A percentile compares a stretch with the other conserved stretches of the same genome.
These are phyloP conservation scores for Candida corydali DNA, from an alignment of 805 yeast genomes.

Conservation along the genomic window DNA sequence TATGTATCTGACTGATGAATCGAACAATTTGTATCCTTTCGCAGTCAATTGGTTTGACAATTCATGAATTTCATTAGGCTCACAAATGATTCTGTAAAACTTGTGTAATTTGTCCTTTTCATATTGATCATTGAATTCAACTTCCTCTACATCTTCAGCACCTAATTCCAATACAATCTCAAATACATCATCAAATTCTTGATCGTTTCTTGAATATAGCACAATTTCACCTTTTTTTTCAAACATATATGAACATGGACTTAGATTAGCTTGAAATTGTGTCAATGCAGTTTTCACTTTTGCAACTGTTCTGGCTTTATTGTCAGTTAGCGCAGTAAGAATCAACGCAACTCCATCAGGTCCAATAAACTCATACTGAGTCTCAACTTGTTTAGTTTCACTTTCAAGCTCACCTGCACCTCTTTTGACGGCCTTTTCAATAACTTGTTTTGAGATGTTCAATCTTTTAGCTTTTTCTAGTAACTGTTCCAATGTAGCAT, in stretches of 20 bases:
- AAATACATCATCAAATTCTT: slow-evolving; percentile 60
- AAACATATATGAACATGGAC: slow-evolving; percentile 78
- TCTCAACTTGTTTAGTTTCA: slow-evolving; percentile 45
- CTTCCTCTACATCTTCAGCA: slow-evolving; percentile 71
- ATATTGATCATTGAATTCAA: slow-evolving; percentile 40
- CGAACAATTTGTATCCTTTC: slow-evolving; percentile 54
- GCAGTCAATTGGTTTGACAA: slow-evolving; percentile 57
- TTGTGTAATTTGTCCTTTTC: slow-evolving; percentile 18
- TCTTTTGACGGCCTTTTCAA: slow-evolving; percentile 83
- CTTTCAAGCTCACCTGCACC: slow-evolving; percentile 66
- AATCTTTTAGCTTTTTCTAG: slow-evolving; percentile 73
- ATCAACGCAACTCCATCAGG: slow-evolving; percentile 89
- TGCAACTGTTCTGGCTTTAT: slow-evolving; percentile 76
- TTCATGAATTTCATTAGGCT: slow-evolving; percentile 55
- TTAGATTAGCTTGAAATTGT: slow-evolving; percentile 62
- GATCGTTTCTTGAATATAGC: slow-evolving; percentile 32
- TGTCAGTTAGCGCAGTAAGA: slow-evolving; percentile 85
- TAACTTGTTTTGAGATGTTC: slow-evolving; percentile 77
- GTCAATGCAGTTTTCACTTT: slow-evolving; percentile 71
- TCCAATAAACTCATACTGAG: slow-evolving; percentile 82
- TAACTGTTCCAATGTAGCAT: slow-evolving; percentile 61
- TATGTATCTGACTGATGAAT: slow-evolving; percentile 65
- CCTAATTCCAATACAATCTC: slow-evolving; percentile 76
- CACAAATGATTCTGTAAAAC: slow-evolving; percentile 51
- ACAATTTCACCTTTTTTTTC: slow-evolving; percentile 72